Evolutionary conservation across 768 basidiomycete genomes (phyloP).

Genomic region (Asterophora lycoperdoides): DNA sequence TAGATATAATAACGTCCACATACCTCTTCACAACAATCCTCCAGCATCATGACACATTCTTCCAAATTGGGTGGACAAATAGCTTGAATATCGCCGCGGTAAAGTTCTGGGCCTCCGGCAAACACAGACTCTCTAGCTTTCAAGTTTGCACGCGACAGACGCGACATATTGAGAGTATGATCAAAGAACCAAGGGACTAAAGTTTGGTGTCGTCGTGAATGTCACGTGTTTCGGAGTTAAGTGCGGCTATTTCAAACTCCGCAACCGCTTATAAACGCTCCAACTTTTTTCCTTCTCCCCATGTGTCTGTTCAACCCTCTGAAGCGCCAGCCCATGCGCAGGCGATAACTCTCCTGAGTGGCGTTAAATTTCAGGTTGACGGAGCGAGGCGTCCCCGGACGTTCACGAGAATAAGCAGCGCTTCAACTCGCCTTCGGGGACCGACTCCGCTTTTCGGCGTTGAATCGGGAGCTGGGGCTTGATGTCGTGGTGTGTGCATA

Average conservation of each 20-base stretch:
- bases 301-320: constrained; percentile 67
- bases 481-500: constrained; percentile 39
- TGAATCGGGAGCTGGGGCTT: constrained; percentile 48
- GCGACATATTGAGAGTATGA: constrained; percentile 49
- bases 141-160: constrained; percentile 48
- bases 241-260: constrained; percentile 25
- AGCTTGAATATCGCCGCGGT: constrained; percentile 58
- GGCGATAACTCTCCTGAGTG: constrained; percentile 51
- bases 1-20: neutral
- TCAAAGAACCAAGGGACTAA: too few species aligned
- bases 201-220: too few species aligned
- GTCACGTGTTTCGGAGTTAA: constrained; percentile 15
- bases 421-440: constrained; percentile 6
- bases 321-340: constrained; percentile 54
- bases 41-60: constrained; percentile 75
- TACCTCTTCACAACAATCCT: constrained; percentile 80
- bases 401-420: constrained; percentile 4
- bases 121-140: constrained; percentile 69
- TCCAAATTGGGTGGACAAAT: constrained; percentile 67
- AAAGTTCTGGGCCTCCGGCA: constrained; percentile 58
- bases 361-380: constrained; percentile 69
- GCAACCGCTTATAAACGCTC: constrained; percentile 22
- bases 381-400: constrained; percentile 62
- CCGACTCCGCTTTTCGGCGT: constrained; percentile 15
- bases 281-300: constrained; percentile 23